phyloP scores from a whole-genome alignment of 2,329 filamentous ascomycete species.

The Chaetomium strumarium region DNA sequence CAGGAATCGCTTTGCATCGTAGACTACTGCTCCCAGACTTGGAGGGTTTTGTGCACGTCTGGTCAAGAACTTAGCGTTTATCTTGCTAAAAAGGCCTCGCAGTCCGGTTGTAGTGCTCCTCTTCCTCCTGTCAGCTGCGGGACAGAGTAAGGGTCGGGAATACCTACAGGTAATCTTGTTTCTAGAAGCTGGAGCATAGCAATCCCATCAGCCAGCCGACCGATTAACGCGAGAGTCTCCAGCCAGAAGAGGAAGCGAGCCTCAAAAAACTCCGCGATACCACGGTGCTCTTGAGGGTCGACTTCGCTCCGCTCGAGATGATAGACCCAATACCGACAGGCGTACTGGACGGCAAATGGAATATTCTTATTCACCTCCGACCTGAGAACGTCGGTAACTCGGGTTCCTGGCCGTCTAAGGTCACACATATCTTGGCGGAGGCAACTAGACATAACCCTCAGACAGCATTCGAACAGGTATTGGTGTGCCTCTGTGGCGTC shows the following conservation, averaged over 20 bases:
- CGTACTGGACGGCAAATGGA: conserved; percentile 5
- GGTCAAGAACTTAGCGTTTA: not conserved
- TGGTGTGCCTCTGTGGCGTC: not conserved
- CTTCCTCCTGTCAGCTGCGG: not conserved
- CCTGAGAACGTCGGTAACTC: conserved; percentile 1
- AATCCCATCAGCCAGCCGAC: conserved; percentile 6
- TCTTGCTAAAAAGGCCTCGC: not conserved
- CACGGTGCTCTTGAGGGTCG: not conserved
- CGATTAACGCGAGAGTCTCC: conserved; percentile 5
- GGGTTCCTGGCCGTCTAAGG: not conserved
- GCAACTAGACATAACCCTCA: not conserved
- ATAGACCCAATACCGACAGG: conserved; percentile 10
- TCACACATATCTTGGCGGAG: not conserved
- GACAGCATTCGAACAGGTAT: conserved; percentile 2
- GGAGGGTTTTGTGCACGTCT: no score
- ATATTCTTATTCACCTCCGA: not conserved
- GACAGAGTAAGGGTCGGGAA: not conserved
- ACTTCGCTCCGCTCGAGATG: conserved; percentile 5
- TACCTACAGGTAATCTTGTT: conserved; percentile 3
- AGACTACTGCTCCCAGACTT: not conserved
- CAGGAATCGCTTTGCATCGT: conserved; percentile 6
- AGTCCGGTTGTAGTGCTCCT: not conserved
- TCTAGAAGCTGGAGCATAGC: conserved; percentile 6
- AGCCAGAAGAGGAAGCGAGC: conserved; percentile 6
- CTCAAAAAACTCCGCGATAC: conserved; percentile 1